Evolutionary conservation across 345 rosid species (phyloP).

Genomic region (Brassica carinata): DNA sequence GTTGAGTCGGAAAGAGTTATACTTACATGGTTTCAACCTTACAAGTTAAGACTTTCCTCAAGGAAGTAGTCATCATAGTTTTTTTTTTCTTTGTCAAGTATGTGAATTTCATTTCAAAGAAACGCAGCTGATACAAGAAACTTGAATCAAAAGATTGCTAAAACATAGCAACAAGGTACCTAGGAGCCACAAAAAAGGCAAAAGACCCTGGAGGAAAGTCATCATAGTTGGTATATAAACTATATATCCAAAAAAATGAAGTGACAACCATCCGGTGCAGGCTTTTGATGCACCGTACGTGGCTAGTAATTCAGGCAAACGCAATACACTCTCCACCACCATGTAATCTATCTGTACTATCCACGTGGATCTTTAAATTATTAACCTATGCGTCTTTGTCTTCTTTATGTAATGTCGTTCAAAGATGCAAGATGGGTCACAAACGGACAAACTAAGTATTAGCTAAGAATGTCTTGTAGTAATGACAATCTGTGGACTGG

Average conservation of each 20-base stretch:
- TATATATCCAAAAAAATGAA: not conserved
- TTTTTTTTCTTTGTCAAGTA: no score
- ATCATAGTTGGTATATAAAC: not conserved
- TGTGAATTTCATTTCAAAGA: no score
- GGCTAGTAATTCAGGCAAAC: conserved; percentile 94
- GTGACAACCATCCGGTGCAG: conserved; percentile 46
- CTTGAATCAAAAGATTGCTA: no score
- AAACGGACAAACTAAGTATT: conserved; percentile 25
- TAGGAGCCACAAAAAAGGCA: no score
- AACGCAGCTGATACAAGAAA: no score
- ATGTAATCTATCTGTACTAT: conserved; percentile 59
- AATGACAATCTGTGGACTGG: conserved; percentile 13
- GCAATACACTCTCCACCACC: conserved; percentile 83
- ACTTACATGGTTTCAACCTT: conserved; percentile 73
- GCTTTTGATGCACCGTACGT: conserved; percentile 91
- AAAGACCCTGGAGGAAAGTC: no score
- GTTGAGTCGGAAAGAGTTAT: conserved; percentile 66
- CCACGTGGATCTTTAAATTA: conserved; percentile 16
- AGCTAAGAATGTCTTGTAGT: conserved; percentile 27
- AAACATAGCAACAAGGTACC: no score
- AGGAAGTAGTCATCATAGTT: not conserved
- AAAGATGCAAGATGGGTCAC: conserved; percentile 2
- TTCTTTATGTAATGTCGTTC: not conserved
- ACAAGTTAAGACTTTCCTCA: conserved; percentile 55
- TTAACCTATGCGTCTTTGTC: not conserved